Percentiles rank a stretch among this genome's conserved stretches.
Conservation (phyloP, 169 alveolate species). For the Plasmodium adleri region DNA sequence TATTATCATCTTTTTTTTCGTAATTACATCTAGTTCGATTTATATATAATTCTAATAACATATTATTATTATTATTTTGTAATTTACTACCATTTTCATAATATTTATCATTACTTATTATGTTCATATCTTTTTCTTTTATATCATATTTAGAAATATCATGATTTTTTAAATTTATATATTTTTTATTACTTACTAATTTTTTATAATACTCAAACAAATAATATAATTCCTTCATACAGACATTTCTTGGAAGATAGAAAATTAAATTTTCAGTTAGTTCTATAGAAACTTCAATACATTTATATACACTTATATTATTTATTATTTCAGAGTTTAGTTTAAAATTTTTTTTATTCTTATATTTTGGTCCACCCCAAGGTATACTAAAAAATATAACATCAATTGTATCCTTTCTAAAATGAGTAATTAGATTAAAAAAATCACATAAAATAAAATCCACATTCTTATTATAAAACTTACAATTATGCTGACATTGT, state of each 20-base stretch:
- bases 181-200: not conserved
- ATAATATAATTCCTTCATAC: slow-evolving; percentile 36
- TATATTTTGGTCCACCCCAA: slow-evolving; percentile 69
- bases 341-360: slow-evolving; percentile 29
- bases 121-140: not conserved
- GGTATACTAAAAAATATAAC: slow-evolving; percentile 58
- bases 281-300: slow-evolving; percentile 29
- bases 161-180: too few species aligned
- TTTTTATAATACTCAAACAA: slow-evolving; percentile 11
- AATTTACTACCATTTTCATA: too few species aligned
- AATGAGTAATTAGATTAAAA: slow-evolving; percentile 28
- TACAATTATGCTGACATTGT: slow-evolving; percentile 64
- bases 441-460: slow-evolving; percentile 69
- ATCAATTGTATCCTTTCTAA: slow-evolving; percentile 41
- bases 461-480: slow-evolving; percentile 59
- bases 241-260: slow-evolving; percentile 59
- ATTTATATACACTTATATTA: slow-evolving; percentile 28
- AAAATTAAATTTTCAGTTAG: slow-evolving; percentile 49
- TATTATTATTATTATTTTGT: not conserved
- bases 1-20: slow-evolving; percentile 1
- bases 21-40: slow-evolving; percentile 32
- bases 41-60: slow-evolving; percentile 42
- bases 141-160: not conserved
- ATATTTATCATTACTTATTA: too few species aligned
- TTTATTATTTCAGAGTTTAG: not conserved